Base-by-base conservation (phyloP, 2,329 filamentous ascomycete species). In the Dryadomyces quercivorus region DNA sequence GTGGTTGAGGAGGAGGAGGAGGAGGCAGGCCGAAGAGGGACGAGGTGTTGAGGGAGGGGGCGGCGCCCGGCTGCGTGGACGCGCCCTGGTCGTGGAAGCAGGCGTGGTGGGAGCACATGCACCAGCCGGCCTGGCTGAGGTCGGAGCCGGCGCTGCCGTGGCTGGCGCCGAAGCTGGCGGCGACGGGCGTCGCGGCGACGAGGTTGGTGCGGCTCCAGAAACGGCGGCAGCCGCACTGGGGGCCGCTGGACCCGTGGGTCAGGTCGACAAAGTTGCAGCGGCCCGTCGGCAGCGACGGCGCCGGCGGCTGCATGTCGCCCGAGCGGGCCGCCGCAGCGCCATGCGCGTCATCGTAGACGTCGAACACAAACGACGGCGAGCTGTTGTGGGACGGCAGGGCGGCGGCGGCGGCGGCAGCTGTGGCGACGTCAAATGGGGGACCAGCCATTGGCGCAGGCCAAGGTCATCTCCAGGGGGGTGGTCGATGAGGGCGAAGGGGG, bases 31-130 rank as follows among this genome's bases (percentile, higher is more conserved):
- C 3, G 40, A 57, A 3, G 54, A 46, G 36, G 18, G 49, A 40
- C 40, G 45, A 31, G 52, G 54, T 10, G 45, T 18, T 20, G 56
- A 57, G 2, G 62, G 60, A 1, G 57, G 52, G 36, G 40, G 46
- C 6, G 34, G 31, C 21, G 22, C 21, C 51, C 34, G 50, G 22
- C 9, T 20, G 10, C 22, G 40, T n/a, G 12, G 49, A 65, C 57
- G 55, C 65, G 1, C 49, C 43, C 10, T 55, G 48, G 63, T 81
- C 78, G 58, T 82, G 79, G 58, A 73, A 82, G 64, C 79, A 82
- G 53, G 79, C 79, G 65, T 82, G 79, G 60, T 82, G 79, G 52
- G 75, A 76, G 62, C 79, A 82, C 78, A 82, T 81, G 67, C 79
- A 82, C 71, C 73, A 80, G 57, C 69, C 68, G 31, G 69, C 61